These are phyloP conservation scores for Lactarius vividus DNA, from an alignment of 768 basidiomycete species.

Conservation along the genomic window DNA sequence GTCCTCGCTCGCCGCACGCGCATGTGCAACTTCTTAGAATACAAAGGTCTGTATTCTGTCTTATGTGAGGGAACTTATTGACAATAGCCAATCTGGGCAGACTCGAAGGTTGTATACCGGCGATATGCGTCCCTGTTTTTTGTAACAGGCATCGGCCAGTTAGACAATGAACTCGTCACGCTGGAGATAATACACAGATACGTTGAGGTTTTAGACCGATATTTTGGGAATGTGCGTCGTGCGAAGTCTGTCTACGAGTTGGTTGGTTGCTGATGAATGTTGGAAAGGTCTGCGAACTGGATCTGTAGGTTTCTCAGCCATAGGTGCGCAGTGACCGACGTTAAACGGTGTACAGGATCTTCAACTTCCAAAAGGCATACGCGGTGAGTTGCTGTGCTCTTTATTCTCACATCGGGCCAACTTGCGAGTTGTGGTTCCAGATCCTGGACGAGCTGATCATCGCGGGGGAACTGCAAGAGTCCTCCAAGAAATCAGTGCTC, in stretches of 20 bases:
- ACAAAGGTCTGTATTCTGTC: constrained; percentile 68
- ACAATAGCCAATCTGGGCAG: constrained; percentile 35
- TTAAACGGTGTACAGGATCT: constrained; percentile 57
- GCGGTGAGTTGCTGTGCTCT: constrained; percentile 45
- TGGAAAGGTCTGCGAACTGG: constrained; percentile 83
- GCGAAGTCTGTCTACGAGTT: not conserved
- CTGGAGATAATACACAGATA: constrained; percentile 94
- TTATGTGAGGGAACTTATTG: not conserved
- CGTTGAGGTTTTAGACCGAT: constrained; percentile 81
- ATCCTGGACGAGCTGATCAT: constrained; percentile 92
- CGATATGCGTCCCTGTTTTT: constrained; percentile 97
- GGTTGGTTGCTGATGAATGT: constrained; percentile 3
- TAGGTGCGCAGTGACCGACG: constrained; percentile 3
- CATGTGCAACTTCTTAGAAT: constrained; percentile 97
- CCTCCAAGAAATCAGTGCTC: constrained; percentile 71
- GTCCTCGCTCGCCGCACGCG: constrained; percentile 83
- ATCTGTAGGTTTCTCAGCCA: constrained; percentile 58
- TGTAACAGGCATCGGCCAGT: constrained; percentile 77
- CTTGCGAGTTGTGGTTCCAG: constrained; percentile 35
- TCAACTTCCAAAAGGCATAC: constrained; percentile 97
- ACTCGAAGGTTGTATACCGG: constrained; percentile 88
- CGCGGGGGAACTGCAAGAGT: constrained; percentile 91
- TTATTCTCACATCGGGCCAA: not conserved
- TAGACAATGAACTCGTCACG: constrained; percentile 89
- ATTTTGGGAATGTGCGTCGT: constrained; percentile 81